These are phyloP conservation scores for Acarospora socialis DNA, from an alignment of 2,329 filamentous ascomycete species.

Conservation along the genomic window DNA sequence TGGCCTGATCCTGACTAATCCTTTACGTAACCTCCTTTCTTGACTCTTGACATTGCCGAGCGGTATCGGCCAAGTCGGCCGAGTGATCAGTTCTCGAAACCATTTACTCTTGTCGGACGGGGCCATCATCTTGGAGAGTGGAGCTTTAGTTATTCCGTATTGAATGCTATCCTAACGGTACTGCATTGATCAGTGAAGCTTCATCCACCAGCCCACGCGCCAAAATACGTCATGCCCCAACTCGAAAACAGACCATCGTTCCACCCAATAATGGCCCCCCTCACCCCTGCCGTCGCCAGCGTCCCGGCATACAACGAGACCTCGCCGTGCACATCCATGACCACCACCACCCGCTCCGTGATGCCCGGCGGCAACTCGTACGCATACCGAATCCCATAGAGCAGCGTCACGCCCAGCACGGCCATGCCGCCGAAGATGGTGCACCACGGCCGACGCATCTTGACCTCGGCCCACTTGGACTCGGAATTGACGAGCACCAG, in stretches of 20 bases:
- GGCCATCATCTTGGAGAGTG: too few species aligned
- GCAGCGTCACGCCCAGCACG: constrained; percentile 4
- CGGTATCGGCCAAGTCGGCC: too few species aligned
- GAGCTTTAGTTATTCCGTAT: too few species aligned
- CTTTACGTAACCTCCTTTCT: too few species aligned
- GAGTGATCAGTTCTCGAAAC: too few species aligned
- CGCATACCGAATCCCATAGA: constrained; percentile 5
- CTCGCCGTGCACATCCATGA: constrained; percentile 1
- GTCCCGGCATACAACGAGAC: constrained; percentile 2
- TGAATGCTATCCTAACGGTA: too few species aligned
- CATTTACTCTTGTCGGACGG: too few species aligned
- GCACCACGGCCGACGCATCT: constrained; percentile 9
- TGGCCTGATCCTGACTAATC: too few species aligned
- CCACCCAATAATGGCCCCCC: constrained; percentile 10
- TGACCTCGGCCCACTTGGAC: constrained; percentile 4
- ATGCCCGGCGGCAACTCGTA: constrained; percentile 5
- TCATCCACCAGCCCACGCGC: constrained; percentile 3
- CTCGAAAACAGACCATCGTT: constrained; percentile 8
- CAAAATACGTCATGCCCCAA: constrained; percentile 8
- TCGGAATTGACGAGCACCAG: constrained; percentile 4
- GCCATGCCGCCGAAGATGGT: constrained; percentile 10
- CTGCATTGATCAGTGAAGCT: too few species aligned
- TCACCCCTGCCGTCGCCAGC: constrained; percentile 5
- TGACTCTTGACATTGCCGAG: too few species aligned
- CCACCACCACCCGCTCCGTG: constrained; percentile 7